A percentile compares a stretch with the other conserved stretches of the same genome.
phyloP scores from a whole-genome alignment of 768 basidiomycete genomes.

The Paxillus ammoniavirescens region DNA sequence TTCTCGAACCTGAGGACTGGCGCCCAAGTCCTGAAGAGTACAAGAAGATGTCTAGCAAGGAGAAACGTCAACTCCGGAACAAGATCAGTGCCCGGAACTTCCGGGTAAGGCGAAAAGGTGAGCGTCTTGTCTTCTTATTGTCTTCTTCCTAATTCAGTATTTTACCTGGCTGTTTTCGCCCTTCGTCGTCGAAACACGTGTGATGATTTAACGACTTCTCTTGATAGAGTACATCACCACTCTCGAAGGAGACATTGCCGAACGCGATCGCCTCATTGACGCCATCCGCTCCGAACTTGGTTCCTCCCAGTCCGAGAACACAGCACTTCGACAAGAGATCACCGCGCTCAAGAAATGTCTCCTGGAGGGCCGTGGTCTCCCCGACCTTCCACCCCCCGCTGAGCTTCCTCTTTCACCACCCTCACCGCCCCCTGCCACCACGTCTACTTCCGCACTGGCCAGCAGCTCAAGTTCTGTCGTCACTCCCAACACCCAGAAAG shows the following conservation, averaged over 20 bases:
- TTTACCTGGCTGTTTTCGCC: not conserved
- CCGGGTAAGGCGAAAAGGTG: constrained; percentile 90
- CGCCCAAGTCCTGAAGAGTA: constrained; percentile 90
- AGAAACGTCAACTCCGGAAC: constrained; percentile 94
- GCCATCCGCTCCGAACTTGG: constrained; percentile 84
- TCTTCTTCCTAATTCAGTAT: not conserved
- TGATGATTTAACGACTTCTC: not conserved
- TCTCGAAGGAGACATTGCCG: constrained; percentile 90
- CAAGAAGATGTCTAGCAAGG: constrained; percentile 91
- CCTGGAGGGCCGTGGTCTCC: constrained; percentile 59
- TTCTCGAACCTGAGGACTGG: constrained; percentile 64
- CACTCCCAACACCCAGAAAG: constrained; percentile 75
- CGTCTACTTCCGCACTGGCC: constrained; percentile 16
- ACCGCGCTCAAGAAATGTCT: constrained; percentile 70
- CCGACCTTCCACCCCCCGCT: constrained; percentile 45
- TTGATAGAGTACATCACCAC: constrained; percentile 88
- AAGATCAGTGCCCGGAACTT: constrained; percentile 97
- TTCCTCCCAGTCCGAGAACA: constrained; percentile 75
- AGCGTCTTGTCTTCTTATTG: constrained; percentile 1
- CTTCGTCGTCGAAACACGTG: not conserved
- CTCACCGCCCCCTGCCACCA: constrained; percentile 40
- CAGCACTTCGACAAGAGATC: constrained; percentile 78
- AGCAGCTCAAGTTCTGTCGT: constrained; percentile 33
- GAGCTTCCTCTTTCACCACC: constrained; percentile 35
- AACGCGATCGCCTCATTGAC: constrained; percentile 87